phyloP scores from a whole-genome alignment of 2,329 filamentous ascomycete species.

The Claviceps sp. region DNA sequence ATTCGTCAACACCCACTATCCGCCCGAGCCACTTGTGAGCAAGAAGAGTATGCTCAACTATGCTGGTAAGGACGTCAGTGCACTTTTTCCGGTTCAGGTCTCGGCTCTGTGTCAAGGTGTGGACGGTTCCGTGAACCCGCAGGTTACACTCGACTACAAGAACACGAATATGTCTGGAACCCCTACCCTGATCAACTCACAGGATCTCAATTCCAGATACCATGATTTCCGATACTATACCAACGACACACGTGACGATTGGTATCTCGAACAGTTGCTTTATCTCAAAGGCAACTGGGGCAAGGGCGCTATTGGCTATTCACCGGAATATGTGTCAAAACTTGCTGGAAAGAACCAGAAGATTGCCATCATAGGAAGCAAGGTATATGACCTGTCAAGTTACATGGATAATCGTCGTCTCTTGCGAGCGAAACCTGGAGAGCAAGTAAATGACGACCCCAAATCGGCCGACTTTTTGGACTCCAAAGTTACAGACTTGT shows the following conservation, averaged over 20 bases:
- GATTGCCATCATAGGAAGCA: constrained; percentile 65
- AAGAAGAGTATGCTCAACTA: constrained; percentile 58
- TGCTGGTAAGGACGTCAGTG: constrained; percentile 74
- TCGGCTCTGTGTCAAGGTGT: constrained; percentile 78
- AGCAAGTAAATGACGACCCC: constrained; percentile 29
- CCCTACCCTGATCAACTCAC: constrained; percentile 47
- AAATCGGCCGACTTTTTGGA: constrained; percentile 72
- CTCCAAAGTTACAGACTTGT: constrained; percentile 57
- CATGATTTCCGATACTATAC: constrained; percentile 86
- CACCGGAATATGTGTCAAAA: constrained; percentile 59
- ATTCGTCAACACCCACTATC: constrained; percentile 67
- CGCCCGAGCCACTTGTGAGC: constrained; percentile 35
- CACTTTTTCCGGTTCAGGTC: constrained; percentile 86
- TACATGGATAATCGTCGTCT: constrained; percentile 67
- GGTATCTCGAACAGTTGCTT: constrained; percentile 83
- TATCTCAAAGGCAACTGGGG: constrained; percentile 65
- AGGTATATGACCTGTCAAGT: constrained; percentile 79
- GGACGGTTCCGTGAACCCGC: constrained; percentile 47
- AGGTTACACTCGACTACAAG: constrained; percentile 76
- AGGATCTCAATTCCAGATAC: constrained; percentile 64
- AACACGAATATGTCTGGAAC: constrained; percentile 61
- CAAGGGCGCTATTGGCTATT: constrained; percentile 81
- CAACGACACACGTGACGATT: constrained; percentile 73
- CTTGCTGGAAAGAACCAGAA: constrained; percentile 49
- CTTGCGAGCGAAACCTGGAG: constrained; percentile 42